Base-by-base conservation (phyloP, 768 basidiomycete species). In the Kwoniella sp. region DNA sequence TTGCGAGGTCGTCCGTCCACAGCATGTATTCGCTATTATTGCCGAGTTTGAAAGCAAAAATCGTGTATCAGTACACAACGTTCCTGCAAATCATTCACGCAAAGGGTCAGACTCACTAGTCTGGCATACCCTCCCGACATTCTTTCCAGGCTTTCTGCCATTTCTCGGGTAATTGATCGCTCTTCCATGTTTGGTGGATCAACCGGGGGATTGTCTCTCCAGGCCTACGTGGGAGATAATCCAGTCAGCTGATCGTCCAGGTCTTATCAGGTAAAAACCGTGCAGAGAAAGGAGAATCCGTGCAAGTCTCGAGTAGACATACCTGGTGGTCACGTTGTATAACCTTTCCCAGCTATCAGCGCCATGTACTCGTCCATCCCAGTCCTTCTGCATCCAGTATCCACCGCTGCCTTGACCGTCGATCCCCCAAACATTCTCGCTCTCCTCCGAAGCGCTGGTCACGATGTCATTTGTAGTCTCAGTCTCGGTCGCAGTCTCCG, bases 141-240 rank as follows among this genome's bases (percentile, higher is more conserved):
- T 83, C 87, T 78, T 91, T 85, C 26, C 92, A 92, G 49, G 93
- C 84, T 44, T 81, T 82, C 65, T 85, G 85, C 94, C 94, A 99
- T 64, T 85, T 85, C 48, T 83, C 80, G 1, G 96, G 96, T 24
- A 99, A 83, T 0, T 85, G 85, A 58, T 94, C 89, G 10, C 89
- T 87, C 83, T 94, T 96, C 96, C 96, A 99, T 24, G 96, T 98
- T 85, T 97, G 95, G 80, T 99, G 96, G 52, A 99, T 85, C 62
- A 99, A 90, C 55, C 91, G 86, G 2, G 94, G 96, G 37, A 98
- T 87, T 69, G 85, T 86, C 75, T 96, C 90, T 40, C 86, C 82
- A 25, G 87, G 85, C 74, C 89, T 88, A 58, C 25, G 24, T 21
- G 29, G 33, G 17, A 25, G 17, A 19, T 29, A n/a, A n/a, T n/a